phyloP scores from a whole-genome alignment of 1,284 basidiomycete species.

The Cutaneotrichosporon daszewskae region DNA sequence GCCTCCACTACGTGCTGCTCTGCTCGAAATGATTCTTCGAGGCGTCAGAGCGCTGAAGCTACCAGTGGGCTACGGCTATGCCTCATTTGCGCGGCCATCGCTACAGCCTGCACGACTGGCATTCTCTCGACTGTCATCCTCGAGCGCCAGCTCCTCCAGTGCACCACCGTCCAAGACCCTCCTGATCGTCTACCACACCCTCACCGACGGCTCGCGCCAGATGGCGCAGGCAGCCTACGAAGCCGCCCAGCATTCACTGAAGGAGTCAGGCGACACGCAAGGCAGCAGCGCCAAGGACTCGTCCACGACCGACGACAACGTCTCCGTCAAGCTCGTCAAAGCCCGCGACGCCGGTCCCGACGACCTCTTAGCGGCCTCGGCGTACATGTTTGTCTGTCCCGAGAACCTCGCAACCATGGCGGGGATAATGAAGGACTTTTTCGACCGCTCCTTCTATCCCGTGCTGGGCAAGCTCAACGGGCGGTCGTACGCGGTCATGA shows the following conservation, averaged over 20 bases:
- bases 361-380: constrained; percentile 8
- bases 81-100: too few species aligned
- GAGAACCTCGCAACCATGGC: constrained; percentile 17
- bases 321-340: constrained; percentile 1
- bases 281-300: background rate
- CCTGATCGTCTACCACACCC: constrained; percentile 21
- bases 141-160: too few species aligned
- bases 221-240: constrained; percentile 14
- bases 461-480: constrained; percentile 11
- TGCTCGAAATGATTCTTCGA: too few species aligned
- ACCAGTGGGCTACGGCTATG: too few species aligned
- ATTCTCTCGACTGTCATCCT: too few species aligned
- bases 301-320: background rate
- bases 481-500: constrained; percentile 13
- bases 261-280: background rate
- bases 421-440: constrained; percentile 16
- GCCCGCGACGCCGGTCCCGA: constrained; percentile 8
- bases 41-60: too few species aligned
- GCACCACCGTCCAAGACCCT: too few species aligned
- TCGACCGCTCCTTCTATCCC: constrained; percentile 14
- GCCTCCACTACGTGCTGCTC: too few species aligned
- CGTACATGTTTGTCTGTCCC: constrained; percentile 14
- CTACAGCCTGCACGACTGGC: too few species aligned
- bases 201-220: constrained; percentile 12
- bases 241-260: constrained; percentile 2